These are phyloP conservation scores for Capsicum baccatum DNA, from an alignment of 257 asterid genomes.

Conservation along the genomic window DNA sequence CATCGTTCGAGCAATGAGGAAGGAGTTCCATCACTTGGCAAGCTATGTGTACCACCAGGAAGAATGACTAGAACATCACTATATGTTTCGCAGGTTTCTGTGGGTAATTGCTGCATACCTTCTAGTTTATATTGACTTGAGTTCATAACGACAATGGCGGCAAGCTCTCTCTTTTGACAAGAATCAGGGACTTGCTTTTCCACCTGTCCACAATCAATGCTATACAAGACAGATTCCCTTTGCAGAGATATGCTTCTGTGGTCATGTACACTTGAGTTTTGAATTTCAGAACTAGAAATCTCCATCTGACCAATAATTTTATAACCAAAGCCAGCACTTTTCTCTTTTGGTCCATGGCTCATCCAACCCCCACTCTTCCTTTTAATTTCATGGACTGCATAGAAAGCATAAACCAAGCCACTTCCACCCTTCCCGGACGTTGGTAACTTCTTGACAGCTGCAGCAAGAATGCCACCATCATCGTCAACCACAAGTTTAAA, in stretches of 20 bases:
- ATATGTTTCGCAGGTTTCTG: slow-evolving; percentile 21
- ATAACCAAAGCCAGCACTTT: slow-evolving; percentile 61
- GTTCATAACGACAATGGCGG: slow-evolving; percentile 63
- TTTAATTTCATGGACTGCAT: slow-evolving; percentile 71
- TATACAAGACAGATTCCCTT: slow-evolving; percentile 71
- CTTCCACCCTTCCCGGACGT: slow-evolving; percentile 52
- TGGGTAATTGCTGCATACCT: slow-evolving; percentile 30
- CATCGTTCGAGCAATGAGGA: slow-evolving; percentile 77
- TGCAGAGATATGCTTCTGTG: slow-evolving; percentile 33
- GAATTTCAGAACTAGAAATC: slow-evolving; percentile 48
- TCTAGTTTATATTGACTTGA: slow-evolving; percentile 35
- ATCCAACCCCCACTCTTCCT: slow-evolving; percentile 83
- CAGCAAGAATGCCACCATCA: slow-evolving; percentile 75
- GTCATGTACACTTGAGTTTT: slow-evolving; percentile 32
- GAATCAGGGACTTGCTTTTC: slow-evolving; percentile 55
- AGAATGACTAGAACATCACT: slow-evolving; percentile 60
- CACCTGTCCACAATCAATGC: slow-evolving; percentile 50
- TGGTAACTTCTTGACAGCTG: slow-evolving; percentile 65
- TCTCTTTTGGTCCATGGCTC: slow-evolving; percentile 71
- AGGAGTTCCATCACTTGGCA: slow-evolving; percentile 69
- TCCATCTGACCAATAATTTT: slow-evolving; percentile 75
- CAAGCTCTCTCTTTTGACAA: slow-evolving; percentile 65
- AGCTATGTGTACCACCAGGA: slow-evolving; percentile 77
- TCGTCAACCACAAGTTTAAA: slow-evolving; percentile 75
- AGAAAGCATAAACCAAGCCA: slow-evolving; percentile 67